A percentile compares a stretch with the other conserved stretches of the same genome.
Evolutionary conservation across 2,329 filamentous ascomycete species (phyloP).

Genomic region (Pseudogymnoascus sp.): DNA sequence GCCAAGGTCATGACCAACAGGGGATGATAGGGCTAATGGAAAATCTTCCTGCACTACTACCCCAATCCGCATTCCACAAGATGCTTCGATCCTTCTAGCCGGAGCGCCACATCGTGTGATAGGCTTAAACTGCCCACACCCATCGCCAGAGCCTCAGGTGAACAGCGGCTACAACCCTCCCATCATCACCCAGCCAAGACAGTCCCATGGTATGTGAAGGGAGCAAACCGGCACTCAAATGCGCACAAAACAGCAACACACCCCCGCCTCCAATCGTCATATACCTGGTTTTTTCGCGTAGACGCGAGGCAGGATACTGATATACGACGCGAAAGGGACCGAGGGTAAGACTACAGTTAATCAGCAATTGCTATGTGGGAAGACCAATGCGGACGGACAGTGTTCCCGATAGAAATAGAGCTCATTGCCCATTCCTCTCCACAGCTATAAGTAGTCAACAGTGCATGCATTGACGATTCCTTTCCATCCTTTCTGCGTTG

Average conservation of each 20-base stretch:
- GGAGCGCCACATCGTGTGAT: background rate
- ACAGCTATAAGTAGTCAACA: background rate
- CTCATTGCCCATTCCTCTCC: background rate
- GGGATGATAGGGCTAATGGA: background rate
- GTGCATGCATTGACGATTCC: background rate
- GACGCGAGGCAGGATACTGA: background rate
- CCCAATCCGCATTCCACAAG: background rate
- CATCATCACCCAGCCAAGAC: background rate
- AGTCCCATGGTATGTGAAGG: background rate
- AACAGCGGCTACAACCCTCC: background rate
- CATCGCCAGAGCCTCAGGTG: background rate
- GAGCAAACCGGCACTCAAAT: background rate
- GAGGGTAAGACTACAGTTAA: background rate
- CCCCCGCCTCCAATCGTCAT: background rate
- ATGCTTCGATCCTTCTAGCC: background rate
- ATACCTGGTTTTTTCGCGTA: background rate
- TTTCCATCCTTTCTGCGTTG: background rate
- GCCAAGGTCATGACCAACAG: background rate
- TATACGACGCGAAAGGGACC: background rate
- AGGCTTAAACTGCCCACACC: background rate
- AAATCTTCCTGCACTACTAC: background rate
- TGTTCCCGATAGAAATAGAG: background rate
- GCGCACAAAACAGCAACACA: background rate
- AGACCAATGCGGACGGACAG: background rate
- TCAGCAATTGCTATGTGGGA: background rate